These are phyloP conservation scores for Sodiomyces alkalinus DNA, from an alignment of 2,329 filamentous ascomycete species.

Conservation along the genomic window DNA sequence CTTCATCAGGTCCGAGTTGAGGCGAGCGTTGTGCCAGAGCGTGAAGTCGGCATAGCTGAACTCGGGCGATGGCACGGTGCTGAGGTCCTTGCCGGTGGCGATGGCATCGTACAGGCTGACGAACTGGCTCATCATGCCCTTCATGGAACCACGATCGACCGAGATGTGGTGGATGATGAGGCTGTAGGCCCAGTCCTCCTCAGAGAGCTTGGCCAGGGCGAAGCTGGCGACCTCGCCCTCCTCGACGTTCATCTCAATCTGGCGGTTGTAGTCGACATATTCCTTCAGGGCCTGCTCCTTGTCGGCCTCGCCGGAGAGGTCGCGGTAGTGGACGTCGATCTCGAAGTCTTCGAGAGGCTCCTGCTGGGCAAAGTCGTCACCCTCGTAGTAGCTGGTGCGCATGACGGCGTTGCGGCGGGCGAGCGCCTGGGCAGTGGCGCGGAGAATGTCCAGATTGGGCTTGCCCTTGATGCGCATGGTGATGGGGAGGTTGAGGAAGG, in stretches of 20 bases:
- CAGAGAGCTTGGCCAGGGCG: conserved; percentile 9
- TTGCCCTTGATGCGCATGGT: conserved; percentile 11
- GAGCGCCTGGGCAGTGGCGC: conserved; percentile 9
- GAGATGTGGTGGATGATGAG: conserved; percentile 12
- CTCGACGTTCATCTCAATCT: conserved; percentile 11
- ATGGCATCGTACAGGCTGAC: conserved; percentile 10
- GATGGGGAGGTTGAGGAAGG: conserved; percentile 11
- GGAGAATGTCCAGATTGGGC: conserved; percentile 8
- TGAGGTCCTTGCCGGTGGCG: conserved; percentile 7
- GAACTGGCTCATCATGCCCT: conserved; percentile 11
- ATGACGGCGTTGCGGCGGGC: conserved; percentile 10
- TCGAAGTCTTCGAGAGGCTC: conserved; percentile 10
- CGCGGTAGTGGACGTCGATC: conserved; percentile 8
- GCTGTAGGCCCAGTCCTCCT: conserved; percentile 10
- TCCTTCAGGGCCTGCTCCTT: conserved; percentile 6
- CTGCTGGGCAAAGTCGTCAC: conserved; percentile 11
- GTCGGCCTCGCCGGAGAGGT: conserved; percentile 7
- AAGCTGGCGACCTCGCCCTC: conserved; percentile 10
- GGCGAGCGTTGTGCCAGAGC: conserved; percentile 12
- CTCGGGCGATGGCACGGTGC: conserved; percentile 9
- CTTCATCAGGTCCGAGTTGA: conserved; percentile 10
- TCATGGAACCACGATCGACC: conserved; percentile 10
- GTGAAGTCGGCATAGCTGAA: conserved; percentile 12
- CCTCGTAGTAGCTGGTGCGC: conserved; percentile 11
- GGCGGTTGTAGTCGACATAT: conserved; percentile 9